A percentile compares a stretch with the other conserved stretches of the same genome.
These are phyloP conservation scores for Geranium brycei DNA, from an alignment of 345 rosid genomes.

Conservation along the genomic window DNA sequence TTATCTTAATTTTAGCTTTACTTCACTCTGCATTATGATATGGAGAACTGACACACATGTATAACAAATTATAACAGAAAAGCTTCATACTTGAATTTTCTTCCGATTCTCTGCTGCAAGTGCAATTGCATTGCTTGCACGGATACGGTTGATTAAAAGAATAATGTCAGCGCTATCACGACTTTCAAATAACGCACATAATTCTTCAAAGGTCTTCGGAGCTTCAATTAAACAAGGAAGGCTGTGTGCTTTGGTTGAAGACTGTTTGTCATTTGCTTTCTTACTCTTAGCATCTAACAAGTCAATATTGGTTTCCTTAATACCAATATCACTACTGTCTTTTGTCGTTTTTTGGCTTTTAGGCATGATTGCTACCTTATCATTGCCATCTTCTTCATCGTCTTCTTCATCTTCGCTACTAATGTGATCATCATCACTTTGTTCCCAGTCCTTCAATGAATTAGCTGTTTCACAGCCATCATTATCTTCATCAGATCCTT, in stretches of 20 bases:
- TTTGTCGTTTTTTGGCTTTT: background rate
- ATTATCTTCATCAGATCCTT: slow-evolving; percentile 37
- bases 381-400: slow-evolving; percentile 17
- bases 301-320: slow-evolving; percentile 16
- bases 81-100: slow-evolving; percentile 64
- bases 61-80: slow-evolving; percentile 5
- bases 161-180: slow-evolving; percentile 42
- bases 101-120: slow-evolving; percentile 85
- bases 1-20: background rate
- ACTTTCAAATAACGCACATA: slow-evolving; percentile 38
- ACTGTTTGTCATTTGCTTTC: slow-evolving; percentile 21
- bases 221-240: slow-evolving; percentile 67
- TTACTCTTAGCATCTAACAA: slow-evolving; percentile 16
- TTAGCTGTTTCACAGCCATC: slow-evolving; percentile 17
- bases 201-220: slow-evolving; percentile 64
- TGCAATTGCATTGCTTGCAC: slow-evolving; percentile 49
- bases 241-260: slow-evolving; percentile 21
- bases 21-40: background rate
- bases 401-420: slow-evolving; percentile 36
- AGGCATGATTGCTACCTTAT: background rate
- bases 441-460: slow-evolving; percentile 73
- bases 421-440: slow-evolving; percentile 68
- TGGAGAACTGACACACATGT: background rate
- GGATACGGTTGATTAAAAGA: slow-evolving; percentile 48
- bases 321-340: slow-evolving; percentile 3